Evolutionary conservation across 768 basidiomycete genomes (phyloP), one percentile per base, ranked within the genome.

Genomic region (Exidia glandulosa): DNA sequence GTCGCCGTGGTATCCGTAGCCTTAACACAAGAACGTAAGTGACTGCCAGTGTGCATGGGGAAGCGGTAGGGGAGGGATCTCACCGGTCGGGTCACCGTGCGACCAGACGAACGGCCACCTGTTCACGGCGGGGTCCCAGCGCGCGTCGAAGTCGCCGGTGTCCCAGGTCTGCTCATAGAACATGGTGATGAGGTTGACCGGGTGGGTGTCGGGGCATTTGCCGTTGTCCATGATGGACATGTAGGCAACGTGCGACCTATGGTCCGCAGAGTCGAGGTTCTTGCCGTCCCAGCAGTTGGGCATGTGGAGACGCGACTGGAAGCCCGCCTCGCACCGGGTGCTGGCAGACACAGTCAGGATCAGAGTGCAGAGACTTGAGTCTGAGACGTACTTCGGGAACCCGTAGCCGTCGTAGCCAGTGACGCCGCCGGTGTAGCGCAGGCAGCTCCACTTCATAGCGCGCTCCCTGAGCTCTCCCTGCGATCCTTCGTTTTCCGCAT

Each of bases 361-460:
- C 12, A 12, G 5, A 19, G 41, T 6, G 6, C 19, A 19, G 19
- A 45, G 19, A 6, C 36, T 37, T 2, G 12, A 37, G 19, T 37
- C 36, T 37, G 19, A 37, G 58, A 31, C 37, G 31, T 29, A 29
- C 16, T 59, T 32, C 36, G 12, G 36, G 12, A 2, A 37, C 10
- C 16, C 19, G 23, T 29, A 54, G 14, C 59, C 64, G 41, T 64
- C 62, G 57, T 66, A 59, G 56, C 59, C 61, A 54, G 57, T 61
- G 61, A 66, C 65, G 58, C 65, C 68, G 4, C 67, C 68, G 55
- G 68, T 64, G 61, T 75, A 75, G 56, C 77, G 65, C 27, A 81
- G 72, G 62, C 76, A 79, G 29, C 76, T 69, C 61, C 36, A 81
- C 74, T 67, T 81, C 79, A 48, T 59, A 1, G 59, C 70, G 64